Evolutionary conservation across 1,284 basidiomycete species (phyloP).

Genomic region (Gastroboletus turbinatus): DNA sequence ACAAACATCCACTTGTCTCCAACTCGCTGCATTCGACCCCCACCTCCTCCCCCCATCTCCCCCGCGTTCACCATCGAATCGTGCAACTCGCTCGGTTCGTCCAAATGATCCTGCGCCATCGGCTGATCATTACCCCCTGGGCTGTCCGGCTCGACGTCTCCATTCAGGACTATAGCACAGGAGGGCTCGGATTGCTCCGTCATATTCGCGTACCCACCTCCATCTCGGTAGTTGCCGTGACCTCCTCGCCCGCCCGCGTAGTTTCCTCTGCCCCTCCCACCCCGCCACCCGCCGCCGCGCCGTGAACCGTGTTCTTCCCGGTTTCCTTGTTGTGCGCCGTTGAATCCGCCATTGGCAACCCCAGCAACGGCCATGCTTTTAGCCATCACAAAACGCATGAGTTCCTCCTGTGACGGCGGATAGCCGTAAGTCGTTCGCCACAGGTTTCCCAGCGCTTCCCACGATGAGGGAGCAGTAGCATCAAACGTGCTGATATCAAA

Average conservation of each 20-base stretch:
- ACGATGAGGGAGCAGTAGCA: constrained; percentile 64
- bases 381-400: constrained; percentile 67
- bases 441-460: constrained; percentile 73
- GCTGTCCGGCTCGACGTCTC: constrained; percentile 31
- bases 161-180: constrained; percentile 58
- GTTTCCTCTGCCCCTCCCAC: constrained; percentile 39
- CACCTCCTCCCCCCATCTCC: constrained; percentile 33
- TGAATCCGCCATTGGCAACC: constrained; percentile 10
- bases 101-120: constrained; percentile 4
- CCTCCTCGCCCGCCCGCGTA: constrained; percentile 33
- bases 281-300: constrained; percentile 18
- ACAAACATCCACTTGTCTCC: constrained; percentile 75
- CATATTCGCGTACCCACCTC: constrained; percentile 34
- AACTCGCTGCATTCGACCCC: constrained; percentile 66
- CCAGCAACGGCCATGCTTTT: constrained; percentile 35
- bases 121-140: constrained; percentile 5
- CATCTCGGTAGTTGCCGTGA: constrained; percentile 37
- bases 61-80: neutral
- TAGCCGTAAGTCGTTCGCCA: constrained; percentile 68
- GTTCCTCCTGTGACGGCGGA: constrained; percentile 65
- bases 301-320: constrained; percentile 16
- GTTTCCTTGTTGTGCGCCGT: constrained; percentile 16
- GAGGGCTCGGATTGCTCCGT: constrained; percentile 33
- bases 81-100: constrained; percentile 1
- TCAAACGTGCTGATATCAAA: constrained; percentile 72